Evolutionary conservation across 345 rosid genomes (phyloP).

Genomic region (Syzygium jambos): DNA sequence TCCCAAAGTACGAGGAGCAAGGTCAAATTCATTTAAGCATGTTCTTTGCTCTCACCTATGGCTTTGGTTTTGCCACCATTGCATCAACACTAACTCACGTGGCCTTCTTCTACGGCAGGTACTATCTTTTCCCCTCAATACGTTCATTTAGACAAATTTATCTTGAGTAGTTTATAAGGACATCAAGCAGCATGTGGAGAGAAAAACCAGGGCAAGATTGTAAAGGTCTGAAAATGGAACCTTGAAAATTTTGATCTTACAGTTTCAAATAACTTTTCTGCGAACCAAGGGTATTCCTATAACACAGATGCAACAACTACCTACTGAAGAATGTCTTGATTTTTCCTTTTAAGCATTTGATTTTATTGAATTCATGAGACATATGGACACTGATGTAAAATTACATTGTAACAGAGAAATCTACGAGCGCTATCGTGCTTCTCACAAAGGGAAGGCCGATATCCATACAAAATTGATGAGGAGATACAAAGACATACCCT

Average conservation of each 20-base stretch:
- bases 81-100: constrained; percentile 82
- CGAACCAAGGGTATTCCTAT: not conserved
- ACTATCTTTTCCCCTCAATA: constrained; percentile 1
- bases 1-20: constrained; percentile 46
- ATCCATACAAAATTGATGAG: constrained; percentile 77
- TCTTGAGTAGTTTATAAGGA: not conserved
- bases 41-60: constrained; percentile 75
- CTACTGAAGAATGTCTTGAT: not conserved
- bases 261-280: not conserved
- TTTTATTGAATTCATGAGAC: not conserved
- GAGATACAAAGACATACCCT: constrained; percentile 76
- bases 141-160: not conserved
- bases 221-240: not conserved
- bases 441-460: constrained; percentile 62
- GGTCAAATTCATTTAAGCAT: constrained; percentile 76
- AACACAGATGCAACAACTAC: not conserved
- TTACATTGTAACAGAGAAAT: constrained; percentile 49
- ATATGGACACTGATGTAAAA: not conserved
- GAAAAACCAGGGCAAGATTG: not conserved
- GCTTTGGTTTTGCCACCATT: constrained; percentile 86
- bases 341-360: not conserved
- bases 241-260: not conserved
- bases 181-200: not conserved
- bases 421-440: constrained; percentile 41
- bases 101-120: constrained; percentile 89